Base-by-base conservation (phyloP, 768 basidiomycete species). In the Calocybe indica region DNA sequence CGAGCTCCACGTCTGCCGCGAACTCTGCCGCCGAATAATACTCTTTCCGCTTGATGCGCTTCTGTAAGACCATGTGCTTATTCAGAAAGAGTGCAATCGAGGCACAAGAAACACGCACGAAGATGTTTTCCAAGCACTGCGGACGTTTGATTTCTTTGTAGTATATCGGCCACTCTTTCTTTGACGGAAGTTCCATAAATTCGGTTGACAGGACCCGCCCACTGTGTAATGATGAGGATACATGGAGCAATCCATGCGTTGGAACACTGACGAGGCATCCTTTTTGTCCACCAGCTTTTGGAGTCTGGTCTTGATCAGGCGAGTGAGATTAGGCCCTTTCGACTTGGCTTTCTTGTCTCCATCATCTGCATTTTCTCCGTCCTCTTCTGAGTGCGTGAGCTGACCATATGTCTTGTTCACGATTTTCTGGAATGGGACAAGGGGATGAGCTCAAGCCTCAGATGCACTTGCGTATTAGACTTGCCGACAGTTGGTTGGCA, bases 121-220 rank as follows among this genome's bases (percentile, higher is more conserved):
- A 81, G 47, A 92, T 82, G 50, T 76, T 78, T 51, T 88, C 84
- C 15, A 92, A 73, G 55, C 86, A 88, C 58, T 84, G 85, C 0
- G 89, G 89, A 31, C 77, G 76, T 65, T 85, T 81, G 56, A 93
- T 92, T 47, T 79, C 67, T 57, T 80, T 80, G 65, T 92, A 92
- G 58, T 93, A 93, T 9, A 75, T 66, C 0, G 90, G 75, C 80
- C 88, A 93, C 4, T 76, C 69, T 57, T 88, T 90, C 62, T 78
- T 85, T 29, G 78, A 80, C 1, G 92, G 92, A 38, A 94, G 70
- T 40, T 87, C 83, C 82, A 89, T 85, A 70, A 96, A 96, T 52
- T 83, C 83, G 2, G 70, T 74, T 10, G 84, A 83, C 37, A 88
- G 62, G 12, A 78, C 63, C 33, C 81, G 83, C 37, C 86, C 88